Conservation (phyloP, 306 rosid genomes). For the Rubus idaeus region DNA sequence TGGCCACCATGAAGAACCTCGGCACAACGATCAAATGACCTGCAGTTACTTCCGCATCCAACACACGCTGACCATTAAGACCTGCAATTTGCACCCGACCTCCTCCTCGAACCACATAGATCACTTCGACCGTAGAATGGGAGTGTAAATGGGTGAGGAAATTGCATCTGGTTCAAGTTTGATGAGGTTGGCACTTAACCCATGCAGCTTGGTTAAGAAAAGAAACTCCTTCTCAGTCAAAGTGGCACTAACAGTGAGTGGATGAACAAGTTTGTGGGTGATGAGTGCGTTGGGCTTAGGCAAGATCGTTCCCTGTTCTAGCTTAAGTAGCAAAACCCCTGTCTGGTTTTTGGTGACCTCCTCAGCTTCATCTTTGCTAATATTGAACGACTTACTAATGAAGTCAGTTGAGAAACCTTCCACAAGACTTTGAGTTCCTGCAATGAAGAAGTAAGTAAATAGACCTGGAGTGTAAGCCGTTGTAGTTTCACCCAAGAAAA, state of each 20-base stretch:
- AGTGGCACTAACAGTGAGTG: slow-evolving; percentile 25
- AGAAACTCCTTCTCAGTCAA: slow-evolving; percentile 39
- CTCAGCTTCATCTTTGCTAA: slow-evolving; percentile 28
- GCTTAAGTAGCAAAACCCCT: slow-evolving; percentile 32
- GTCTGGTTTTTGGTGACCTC: slow-evolving; percentile 46
- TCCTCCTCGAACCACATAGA: slow-evolving; percentile 49
- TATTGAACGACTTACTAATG: slow-evolving; percentile 26
- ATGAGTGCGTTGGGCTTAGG: slow-evolving; percentile 33
- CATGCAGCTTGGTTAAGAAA: slow-evolving; percentile 45
- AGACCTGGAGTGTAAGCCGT: slow-evolving; percentile 42
- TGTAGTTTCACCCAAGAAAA: slow-evolving; percentile 51
- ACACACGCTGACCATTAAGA: slow-evolving; percentile 27
- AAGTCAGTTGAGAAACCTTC: slow-evolving; percentile 48
- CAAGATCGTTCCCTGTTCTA: slow-evolving; percentile 25
- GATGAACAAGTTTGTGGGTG: slow-evolving; percentile 34
- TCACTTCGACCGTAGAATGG: slow-evolving; percentile 35
- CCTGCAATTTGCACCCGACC: slow-evolving; percentile 59
- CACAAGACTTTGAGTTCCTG: slow-evolving; percentile 39
- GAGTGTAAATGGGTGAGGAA: slow-evolving; percentile 37
- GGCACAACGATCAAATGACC: slow-evolving; percentile 63
- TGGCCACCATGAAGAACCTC: slow-evolving; percentile 38
- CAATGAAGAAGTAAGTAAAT: slow-evolving; percentile 45
- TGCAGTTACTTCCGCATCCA: slow-evolving; percentile 43
- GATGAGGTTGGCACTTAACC: slow-evolving; percentile 40
- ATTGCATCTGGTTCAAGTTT: slow-evolving; percentile 41